phyloP scores from a whole-genome alignment of 768 basidiomycete genomes.

The Pleurotus tuber-regium region DNA sequence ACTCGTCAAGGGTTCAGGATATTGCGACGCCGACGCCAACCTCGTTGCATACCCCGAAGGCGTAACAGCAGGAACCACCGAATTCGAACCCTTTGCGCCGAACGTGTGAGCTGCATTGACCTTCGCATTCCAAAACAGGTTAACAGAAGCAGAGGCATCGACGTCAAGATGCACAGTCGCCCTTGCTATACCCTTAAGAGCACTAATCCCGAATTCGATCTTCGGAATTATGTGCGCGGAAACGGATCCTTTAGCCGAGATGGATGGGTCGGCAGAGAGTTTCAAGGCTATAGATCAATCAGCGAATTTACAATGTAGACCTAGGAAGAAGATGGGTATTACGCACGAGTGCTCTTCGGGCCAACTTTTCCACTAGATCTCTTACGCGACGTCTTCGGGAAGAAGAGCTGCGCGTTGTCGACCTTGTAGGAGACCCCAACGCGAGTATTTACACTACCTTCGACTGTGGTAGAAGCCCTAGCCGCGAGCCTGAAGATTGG shows the following conservation, averaged over 20 bases:
- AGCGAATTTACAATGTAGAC: no score
- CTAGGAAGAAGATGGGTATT: constrained; percentile 1
- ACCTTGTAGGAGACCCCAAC: constrained; percentile 32
- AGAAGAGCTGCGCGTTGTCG: constrained; percentile 30
- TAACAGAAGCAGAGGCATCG: constrained; percentile 26
- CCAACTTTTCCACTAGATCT: constrained; percentile 23
- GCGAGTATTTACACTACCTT: constrained; percentile 27
- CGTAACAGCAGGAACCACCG: background rate
- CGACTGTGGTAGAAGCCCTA: constrained; percentile 24
- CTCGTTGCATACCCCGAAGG: no score
- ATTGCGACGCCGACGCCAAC: no score
- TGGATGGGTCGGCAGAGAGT: constrained; percentile 29
- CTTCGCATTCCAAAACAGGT: constrained; percentile 17
- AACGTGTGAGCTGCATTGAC: constrained; percentile 11
- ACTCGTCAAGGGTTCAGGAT: no score
- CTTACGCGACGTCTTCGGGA: constrained; percentile 28
- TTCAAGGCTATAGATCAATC: constrained; percentile 26
- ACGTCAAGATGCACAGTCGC: constrained; percentile 21
- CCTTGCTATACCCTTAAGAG: constrained; percentile 7
- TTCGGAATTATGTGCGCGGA: constrained; percentile 35
- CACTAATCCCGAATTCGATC: constrained; percentile 4
- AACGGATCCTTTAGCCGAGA: constrained; percentile 24
- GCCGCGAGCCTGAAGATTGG: constrained; percentile 36
- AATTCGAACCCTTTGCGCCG: background rate
- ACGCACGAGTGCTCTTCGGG: constrained; percentile 28